A percentile compares a stretch with the other conserved stretches of the same genome.
These are phyloP conservation scores for Phylloporus rhodoxanthus DNA, from an alignment of 768 basidiomycete species.

Conservation along the genomic window DNA sequence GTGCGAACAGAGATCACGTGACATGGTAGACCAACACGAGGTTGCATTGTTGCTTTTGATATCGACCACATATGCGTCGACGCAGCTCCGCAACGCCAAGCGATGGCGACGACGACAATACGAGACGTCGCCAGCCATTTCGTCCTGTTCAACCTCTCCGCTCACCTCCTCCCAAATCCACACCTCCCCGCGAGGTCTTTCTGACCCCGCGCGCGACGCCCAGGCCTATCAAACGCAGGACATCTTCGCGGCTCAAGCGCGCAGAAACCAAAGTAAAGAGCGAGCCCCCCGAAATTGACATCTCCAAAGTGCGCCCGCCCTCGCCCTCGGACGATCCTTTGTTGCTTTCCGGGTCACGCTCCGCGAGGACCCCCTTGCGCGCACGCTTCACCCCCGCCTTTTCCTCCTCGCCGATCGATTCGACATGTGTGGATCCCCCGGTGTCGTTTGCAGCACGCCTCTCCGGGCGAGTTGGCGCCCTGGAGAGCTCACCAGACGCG, in stretches of 20 bases:
- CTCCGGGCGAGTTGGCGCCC: conserved; percentile 4
- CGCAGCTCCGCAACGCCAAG: conserved; percentile 9
- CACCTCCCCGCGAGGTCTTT: conserved; percentile 62
- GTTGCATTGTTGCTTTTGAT: conserved; percentile 9
- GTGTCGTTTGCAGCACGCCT: conserved; percentile 21
- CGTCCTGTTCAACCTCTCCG: conserved; percentile 13
- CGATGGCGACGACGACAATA: conserved; percentile 2
- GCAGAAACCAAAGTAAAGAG: conserved; percentile 41
- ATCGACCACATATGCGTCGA: conserved; percentile 11
- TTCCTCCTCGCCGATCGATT: conserved; percentile 28
- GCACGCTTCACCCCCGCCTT: conserved; percentile 36
- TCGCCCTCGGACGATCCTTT: conserved; percentile 76
- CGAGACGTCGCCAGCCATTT: conserved; percentile 15
- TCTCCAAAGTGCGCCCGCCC: conserved; percentile 56
- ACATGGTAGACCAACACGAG: conserved; percentile 3
- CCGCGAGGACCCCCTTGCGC: conserved; percentile 23
- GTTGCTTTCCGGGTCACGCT: conserved; percentile 44
- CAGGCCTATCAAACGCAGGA: conserved; percentile 38
- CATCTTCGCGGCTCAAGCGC: conserved; percentile 20
- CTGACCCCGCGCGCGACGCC: conserved; percentile 29
- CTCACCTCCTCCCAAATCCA: conserved; percentile 49
- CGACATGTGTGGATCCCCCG: not conserved
- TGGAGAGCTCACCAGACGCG: conserved; percentile 2
- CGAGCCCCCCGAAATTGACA: conserved; percentile 60
- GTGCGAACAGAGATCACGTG: conserved; percentile 5